A percentile compares a stretch with the other conserved stretches of the same genome.
Evolutionary conservation across 2,329 filamentous ascomycete species (phyloP).

Genomic region (Sporothrix brasiliensis): DNA sequence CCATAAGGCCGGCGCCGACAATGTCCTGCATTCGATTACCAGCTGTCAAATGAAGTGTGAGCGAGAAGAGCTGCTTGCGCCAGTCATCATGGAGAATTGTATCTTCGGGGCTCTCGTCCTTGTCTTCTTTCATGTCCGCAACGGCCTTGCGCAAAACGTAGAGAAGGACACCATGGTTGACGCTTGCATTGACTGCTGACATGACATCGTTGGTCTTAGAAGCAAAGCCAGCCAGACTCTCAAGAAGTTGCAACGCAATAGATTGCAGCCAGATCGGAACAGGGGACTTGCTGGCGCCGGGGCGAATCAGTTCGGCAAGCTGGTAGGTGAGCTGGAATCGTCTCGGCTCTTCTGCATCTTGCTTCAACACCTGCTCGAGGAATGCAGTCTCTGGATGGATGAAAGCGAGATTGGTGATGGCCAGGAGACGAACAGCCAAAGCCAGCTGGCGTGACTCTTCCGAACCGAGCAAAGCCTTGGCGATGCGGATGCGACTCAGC

Average conservation of each 20-base stretch:
- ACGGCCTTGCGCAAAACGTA: slow-evolving; percentile 92
- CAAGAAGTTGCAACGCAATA: slow-evolving; percentile 76
- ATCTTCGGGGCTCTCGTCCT: slow-evolving; percentile 60
- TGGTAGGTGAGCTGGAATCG: slow-evolving; percentile 90
- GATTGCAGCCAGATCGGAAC: slow-evolving; percentile 80
- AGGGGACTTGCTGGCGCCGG: slow-evolving; percentile 61
- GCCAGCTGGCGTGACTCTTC: slow-evolving; percentile 71
- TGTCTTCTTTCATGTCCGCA: slow-evolving; percentile 70
- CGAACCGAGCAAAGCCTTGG: slow-evolving; percentile 74
- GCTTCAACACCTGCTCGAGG: slow-evolving; percentile 79
- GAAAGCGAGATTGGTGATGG: slow-evolving; percentile 88
- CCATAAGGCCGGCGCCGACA: slow-evolving; percentile 85
- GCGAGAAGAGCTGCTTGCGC: slow-evolving; percentile 85
- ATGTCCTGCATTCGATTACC: slow-evolving; percentile 77
- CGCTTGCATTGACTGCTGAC: slow-evolving; percentile 88
- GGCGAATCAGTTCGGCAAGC: slow-evolving; percentile 86
- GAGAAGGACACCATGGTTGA: slow-evolving; percentile 92
- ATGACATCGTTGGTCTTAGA: slow-evolving; percentile 79
- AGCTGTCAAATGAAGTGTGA: slow-evolving; percentile 78
- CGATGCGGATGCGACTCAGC: slow-evolving; percentile 78
- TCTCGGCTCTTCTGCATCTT: slow-evolving; percentile 86
- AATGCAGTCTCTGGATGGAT: slow-evolving; percentile 84
- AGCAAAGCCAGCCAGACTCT: slow-evolving; percentile 81
- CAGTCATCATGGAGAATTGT: slow-evolving; percentile 78
- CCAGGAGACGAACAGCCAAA: slow-evolving; percentile 78